These are phyloP conservation scores for Teratosphaeria zuluensis DNA, from an alignment of 2,329 filamentous ascomycete species.

Conservation along the genomic window DNA sequence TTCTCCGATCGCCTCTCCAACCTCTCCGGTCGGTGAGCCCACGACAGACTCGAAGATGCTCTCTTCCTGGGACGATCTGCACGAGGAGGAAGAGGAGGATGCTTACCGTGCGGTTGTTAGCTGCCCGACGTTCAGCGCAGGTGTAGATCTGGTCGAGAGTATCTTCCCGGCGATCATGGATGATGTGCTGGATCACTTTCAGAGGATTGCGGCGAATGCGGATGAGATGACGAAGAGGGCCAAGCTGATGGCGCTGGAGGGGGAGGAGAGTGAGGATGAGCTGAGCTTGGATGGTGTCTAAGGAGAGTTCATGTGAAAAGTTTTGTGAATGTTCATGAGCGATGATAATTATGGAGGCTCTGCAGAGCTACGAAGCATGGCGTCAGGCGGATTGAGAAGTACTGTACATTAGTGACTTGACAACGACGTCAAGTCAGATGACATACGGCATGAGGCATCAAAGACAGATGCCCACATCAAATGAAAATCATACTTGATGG, in stretches of 20 bases:
- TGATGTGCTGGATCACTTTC: constrained; percentile 6
- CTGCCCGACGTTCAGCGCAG: constrained; percentile 7
- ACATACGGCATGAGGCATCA: neutral
- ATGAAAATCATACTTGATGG: neutral
- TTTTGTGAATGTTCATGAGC: neutral
- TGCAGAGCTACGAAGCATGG: neutral
- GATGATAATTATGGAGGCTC: neutral
- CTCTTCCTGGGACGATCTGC: neutral
- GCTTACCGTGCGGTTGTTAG: neutral
- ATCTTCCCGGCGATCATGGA: constrained; percentile 8
- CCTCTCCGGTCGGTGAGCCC: no score
- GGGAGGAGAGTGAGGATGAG: neutral
- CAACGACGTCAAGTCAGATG: neutral
- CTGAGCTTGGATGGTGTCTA: neutral
- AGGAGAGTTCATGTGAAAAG: neutral
- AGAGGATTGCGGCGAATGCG: neutral
- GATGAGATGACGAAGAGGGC: neutral
- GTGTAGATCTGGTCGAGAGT: constrained; percentile 6
- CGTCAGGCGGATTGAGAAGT: no score
- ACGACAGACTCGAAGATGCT: neutral
- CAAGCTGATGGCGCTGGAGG: neutral
- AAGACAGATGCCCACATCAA: neutral
- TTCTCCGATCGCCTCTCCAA: no score
- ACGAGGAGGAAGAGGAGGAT: neutral
- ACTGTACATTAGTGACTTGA: no score